phyloP scores from a whole-genome alignment of 805 yeast genomes.

The Candida quercuum region DNA sequence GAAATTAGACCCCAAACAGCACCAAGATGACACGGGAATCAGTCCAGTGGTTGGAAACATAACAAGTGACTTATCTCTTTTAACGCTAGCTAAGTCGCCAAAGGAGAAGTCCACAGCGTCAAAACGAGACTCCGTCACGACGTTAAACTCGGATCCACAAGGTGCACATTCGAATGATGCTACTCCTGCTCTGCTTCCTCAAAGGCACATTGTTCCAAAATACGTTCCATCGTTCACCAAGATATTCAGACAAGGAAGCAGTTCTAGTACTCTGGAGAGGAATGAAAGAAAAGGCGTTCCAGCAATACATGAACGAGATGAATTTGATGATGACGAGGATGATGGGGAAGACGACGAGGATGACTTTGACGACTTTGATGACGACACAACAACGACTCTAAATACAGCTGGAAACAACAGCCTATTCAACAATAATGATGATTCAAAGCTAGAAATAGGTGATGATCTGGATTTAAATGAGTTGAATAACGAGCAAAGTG shows the following conservation, averaged over 20 bases:
- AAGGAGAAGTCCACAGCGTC: not conserved
- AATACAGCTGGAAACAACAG: not conserved
- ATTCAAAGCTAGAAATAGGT: constrained; percentile 2
- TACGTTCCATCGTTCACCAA: constrained; percentile 19
- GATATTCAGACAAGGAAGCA: constrained; percentile 18
- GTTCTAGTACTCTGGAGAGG: constrained; percentile 12
- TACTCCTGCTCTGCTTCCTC: not conserved
- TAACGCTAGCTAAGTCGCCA: no score
- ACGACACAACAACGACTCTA: not conserved
- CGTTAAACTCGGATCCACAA: no score
- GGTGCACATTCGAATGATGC: no score
- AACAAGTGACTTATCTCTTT: no score
- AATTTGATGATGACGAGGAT: not conserved
- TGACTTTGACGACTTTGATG: not conserved
- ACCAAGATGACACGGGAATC: no score
- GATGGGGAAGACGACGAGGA: constrained; percentile 1
- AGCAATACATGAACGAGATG: not conserved
- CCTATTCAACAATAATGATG: not conserved
- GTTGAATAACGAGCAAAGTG: constrained; percentile 8
- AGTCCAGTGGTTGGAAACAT: not conserved
- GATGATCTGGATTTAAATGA: constrained; percentile 6
- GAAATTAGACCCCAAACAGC: no score
- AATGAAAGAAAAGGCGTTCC: not conserved
- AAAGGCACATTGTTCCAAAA: constrained; percentile 1
- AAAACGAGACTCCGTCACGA: not conserved